Evolutionary conservation across 1,284 basidiomycete genomes (phyloP).

Genomic region (Melampsora abietis-canadensis): DNA sequence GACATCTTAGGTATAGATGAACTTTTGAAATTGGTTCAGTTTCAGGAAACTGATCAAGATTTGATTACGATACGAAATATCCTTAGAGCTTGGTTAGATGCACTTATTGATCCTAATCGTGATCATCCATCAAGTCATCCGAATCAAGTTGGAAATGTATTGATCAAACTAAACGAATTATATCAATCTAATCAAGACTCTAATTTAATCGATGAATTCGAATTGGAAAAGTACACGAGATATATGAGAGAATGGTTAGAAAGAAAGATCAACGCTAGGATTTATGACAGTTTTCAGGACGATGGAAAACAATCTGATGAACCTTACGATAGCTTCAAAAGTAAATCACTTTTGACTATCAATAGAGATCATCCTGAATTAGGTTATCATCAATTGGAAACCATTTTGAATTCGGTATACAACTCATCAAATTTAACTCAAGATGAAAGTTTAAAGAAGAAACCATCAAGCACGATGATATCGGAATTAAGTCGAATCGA

Average conservation of each 20-base stretch:
- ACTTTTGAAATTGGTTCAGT: no score
- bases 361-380: not conserved
- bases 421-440: not conserved
- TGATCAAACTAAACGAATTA: no score
- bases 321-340: no score
- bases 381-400: not conserved
- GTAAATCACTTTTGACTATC: not conserved
- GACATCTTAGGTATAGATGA: no score
- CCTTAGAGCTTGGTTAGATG: no score
- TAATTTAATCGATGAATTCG: no score
- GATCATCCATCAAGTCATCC: no score
- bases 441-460: not conserved
- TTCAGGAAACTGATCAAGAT: no score
- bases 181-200: no score
- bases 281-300: not conserved
- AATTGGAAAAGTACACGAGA: conserved; percentile 22
- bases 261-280: not conserved
- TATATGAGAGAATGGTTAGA: conserved; percentile 37
- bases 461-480: conserved; percentile 16
- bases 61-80: no score
- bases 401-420: not conserved
- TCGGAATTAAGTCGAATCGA: conserved; percentile 27
- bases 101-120: no score
- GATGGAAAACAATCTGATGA: not conserved
- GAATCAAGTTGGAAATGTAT: no score